Base-by-base conservation (phyloP, 257 asterid genomes). In the Fraxinus excelsior region DNA sequence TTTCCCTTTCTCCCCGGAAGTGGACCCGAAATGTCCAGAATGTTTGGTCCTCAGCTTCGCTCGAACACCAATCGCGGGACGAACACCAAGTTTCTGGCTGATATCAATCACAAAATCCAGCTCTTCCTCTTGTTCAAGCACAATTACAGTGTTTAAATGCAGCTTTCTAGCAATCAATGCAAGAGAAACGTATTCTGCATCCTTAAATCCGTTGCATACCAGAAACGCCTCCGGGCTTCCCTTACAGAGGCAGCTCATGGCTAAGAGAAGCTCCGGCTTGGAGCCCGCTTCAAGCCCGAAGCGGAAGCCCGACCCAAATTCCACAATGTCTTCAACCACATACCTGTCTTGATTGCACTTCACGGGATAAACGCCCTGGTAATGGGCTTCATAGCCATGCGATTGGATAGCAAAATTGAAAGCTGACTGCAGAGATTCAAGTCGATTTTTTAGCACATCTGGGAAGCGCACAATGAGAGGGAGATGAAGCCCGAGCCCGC, bases 211-310 rank as follows among this genome's bases (percentile, higher is more conserved):
- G 65, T 89, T 89, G 80, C 93, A 87, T 56, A 89, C 74, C n/a
- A 89, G 67, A 23, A 89, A 83, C 13, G 87, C 88, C 25, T 89
- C 90, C 0, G 93, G 77, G 67, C 89, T 84, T 19, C 91, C 91
- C 26, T 85, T 85, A 80, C 89, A 87, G 37, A 89, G 89, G 74
- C 85, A 82, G 80, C 87, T 87, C 91, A 89, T 89, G 14, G 90
- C 89, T 0, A 89, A 40, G 21, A 89, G 87, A 38, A 89, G 93
- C 80, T 89, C 91, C 1, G 93, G 93, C 72, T 89, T 87, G 16
- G 93, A 89, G 29, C 93, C 93, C 16, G 90, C 89, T 40, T 89
- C 91, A 34, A 87, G 77, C 49, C 93, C 93, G 32, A 88, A 88
- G 29, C 90, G 78, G 71, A 83, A 88, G 5, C 73, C 67, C 13